A percentile compares a stretch with the other conserved stretches of the same genome.
Evolutionary conservation across 2,329 filamentous ascomycete genomes (phyloP).

Genomic region (Scopulariopsis brevicaulis): DNA sequence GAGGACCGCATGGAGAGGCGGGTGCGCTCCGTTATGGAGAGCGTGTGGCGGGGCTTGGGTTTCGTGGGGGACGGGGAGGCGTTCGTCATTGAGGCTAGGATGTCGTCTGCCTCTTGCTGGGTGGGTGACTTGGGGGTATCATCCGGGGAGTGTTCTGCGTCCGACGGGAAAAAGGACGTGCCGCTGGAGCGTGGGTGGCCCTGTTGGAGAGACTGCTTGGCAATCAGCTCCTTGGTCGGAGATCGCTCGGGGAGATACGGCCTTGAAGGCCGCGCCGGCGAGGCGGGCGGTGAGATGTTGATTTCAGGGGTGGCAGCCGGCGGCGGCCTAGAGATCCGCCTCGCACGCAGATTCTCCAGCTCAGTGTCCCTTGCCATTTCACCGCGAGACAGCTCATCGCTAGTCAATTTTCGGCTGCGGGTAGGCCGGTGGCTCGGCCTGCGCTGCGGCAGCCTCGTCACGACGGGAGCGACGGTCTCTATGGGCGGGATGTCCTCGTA

Average conservation of each 20-base stretch:
- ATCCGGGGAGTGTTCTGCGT: not conserved
- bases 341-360: not conserved
- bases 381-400: not conserved
- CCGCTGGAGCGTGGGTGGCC: not conserved
- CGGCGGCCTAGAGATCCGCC: not conserved
- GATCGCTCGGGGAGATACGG: not conserved
- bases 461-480: not conserved
- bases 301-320: not conserved
- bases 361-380: not conserved
- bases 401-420: not conserved
- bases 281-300: not conserved
- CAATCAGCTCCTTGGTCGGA: not conserved
- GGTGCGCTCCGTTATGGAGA: constrained; percentile 68
- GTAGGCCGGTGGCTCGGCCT: not conserved
- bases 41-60: constrained; percentile 35
- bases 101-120: constrained; percentile 42
- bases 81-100: constrained; percentile 41
- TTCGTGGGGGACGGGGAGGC: constrained; percentile 48
- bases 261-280: not conserved
- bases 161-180: not conserved
- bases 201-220: not conserved
- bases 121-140: constrained; percentile 22
- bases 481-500: constrained; percentile 27
- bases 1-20: constrained; percentile 62
- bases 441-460: constrained; percentile 1